Evolutionary conservation across 306 rosid species (phyloP).

Genomic region (Vachellia collinsii): DNA sequence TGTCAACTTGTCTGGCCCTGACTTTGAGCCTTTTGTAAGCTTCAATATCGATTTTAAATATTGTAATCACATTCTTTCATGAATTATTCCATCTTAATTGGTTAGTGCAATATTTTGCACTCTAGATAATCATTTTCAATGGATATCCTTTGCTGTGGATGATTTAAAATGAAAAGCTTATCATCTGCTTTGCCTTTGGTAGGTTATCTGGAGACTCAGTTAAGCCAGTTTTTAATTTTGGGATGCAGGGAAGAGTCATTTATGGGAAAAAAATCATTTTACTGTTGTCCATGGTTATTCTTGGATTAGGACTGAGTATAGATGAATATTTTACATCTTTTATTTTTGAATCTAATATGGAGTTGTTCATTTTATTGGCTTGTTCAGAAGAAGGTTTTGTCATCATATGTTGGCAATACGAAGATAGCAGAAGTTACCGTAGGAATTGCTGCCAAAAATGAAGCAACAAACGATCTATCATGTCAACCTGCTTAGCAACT

Average conservation of each 20-base stretch:
- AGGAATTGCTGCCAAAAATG: conserved; percentile 52
- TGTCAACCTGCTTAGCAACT: conserved; percentile 53
- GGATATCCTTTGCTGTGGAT: background rate
- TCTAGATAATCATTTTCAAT: background rate
- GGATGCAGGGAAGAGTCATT: background rate
- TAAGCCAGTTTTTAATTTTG: background rate
- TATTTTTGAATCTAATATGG: conserved; percentile 17
- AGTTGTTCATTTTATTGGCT: conserved; percentile 32
- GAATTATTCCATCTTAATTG: conserved; percentile 34
- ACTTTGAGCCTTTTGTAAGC: conserved; percentile 72
- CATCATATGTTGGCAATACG: conserved; percentile 54
- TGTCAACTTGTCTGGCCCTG: conserved; percentile 69
- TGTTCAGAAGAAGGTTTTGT: conserved; percentile 63
- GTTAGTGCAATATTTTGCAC: conserved; percentile 15
- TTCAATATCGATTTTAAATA: conserved; percentile 15
- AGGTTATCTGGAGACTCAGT: background rate
- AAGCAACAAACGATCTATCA: conserved; percentile 47
- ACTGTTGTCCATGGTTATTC: background rate
- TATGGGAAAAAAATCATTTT: background rate
- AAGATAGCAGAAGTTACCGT: conserved; percentile 48
- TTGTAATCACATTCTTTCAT: background rate
- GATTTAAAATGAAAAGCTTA: background rate
- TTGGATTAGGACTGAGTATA: conserved; percentile 9
- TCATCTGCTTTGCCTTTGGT: background rate
- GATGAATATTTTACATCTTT: background rate